phyloP scores from a whole-genome alignment of 805 yeast genomes.

The Ogataea trehaloabstinens region DNA sequence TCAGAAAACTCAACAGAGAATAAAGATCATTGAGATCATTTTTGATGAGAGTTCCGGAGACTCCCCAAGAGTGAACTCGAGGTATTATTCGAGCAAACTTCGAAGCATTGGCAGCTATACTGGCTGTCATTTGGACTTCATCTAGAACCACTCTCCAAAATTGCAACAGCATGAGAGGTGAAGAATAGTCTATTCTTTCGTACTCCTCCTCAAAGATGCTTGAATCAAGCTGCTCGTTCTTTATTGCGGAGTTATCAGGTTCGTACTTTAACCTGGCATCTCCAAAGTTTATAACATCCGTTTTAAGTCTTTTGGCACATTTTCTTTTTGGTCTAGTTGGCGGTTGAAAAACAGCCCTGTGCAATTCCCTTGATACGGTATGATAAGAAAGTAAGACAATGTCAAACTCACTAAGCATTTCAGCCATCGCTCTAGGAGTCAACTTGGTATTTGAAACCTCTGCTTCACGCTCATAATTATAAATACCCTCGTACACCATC shows the following conservation, averaged over 20 bases:
- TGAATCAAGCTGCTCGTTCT: conserved; percentile 16
- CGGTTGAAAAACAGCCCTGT: conserved; percentile 73
- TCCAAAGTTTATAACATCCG: conserved; percentile 1
- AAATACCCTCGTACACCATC: conserved; percentile 61
- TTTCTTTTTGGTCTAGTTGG: conserved; percentile 45
- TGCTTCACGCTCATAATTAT: conserved; percentile 32
- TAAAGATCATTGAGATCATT: conserved; percentile 63
- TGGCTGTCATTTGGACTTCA: conserved; percentile 91
- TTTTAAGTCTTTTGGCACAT: conserved; percentile 30
- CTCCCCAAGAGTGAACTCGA: conserved; percentile 93
- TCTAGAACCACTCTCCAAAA: conserved; percentile 91
- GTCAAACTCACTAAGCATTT: conserved; percentile 61
- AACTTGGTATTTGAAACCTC: conserved; percentile 22
- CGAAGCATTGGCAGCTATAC: conserved; percentile 71
- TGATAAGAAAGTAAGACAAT: conserved; percentile 78
- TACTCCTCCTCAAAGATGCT: conserved; percentile 19
- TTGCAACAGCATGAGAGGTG: conserved; percentile 78
- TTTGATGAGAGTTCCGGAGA: conserved; percentile 90
- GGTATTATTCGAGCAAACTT: conserved; percentile 78
- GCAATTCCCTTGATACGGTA: conserved; percentile 70
- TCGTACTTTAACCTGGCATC: conserved; percentile 5
- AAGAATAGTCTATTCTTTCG: conserved; percentile 55
- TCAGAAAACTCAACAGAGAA: conserved; percentile 66
- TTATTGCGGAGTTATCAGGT: conserved; percentile 1
- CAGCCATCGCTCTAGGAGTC: conserved; percentile 42